phyloP scores from a whole-genome alignment of 2,329 filamentous ascomycete species.

The Dendrostoma leiphaemia region DNA sequence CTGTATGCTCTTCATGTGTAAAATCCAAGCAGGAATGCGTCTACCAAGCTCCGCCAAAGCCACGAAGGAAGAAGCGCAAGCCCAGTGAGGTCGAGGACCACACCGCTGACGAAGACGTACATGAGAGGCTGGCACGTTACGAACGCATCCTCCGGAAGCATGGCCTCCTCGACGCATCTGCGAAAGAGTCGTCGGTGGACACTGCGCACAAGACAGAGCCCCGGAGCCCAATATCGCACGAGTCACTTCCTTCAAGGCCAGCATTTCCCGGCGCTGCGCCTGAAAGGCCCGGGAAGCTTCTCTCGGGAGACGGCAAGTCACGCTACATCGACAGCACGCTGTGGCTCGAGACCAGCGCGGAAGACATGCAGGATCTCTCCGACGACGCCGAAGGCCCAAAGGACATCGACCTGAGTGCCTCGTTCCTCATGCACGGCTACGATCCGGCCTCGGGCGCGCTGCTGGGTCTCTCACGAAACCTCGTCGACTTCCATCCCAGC shows the following conservation, averaged over 20 bases:
- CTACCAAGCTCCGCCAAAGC: constrained; percentile 37
- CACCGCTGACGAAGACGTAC: constrained; percentile 25
- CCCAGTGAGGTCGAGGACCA: neutral
- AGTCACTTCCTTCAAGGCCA: constrained; percentile 12
- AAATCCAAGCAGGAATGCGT: constrained; percentile 32
- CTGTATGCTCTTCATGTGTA: constrained; percentile 25
- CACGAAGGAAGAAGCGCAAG: constrained; percentile 35
- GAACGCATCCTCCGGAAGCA: constrained; percentile 36
- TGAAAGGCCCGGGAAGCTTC: constrained; percentile 20
- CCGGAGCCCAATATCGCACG: constrained; percentile 1
- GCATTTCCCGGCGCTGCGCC: neutral
- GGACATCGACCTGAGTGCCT: constrained; percentile 9
- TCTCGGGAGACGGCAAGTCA: constrained; percentile 31
- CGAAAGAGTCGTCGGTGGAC: neutral
- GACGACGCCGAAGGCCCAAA: constrained; percentile 24
- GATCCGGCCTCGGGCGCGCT: constrained; percentile 20
- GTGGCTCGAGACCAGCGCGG: constrained; percentile 27
- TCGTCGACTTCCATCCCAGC: constrained; percentile 22
- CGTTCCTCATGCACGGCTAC: neutral
- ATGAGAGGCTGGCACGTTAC: constrained; percentile 37
- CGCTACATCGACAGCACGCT: constrained; percentile 39
- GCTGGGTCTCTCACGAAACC: constrained; percentile 13
- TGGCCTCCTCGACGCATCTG: constrained; percentile 25
- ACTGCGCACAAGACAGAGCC: neutral
- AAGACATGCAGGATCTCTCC: constrained; percentile 24